Percentiles rank a stretch among this genome's conserved stretches.
phyloP scores from a whole-genome alignment of 2,329 filamentous ascomycete genomes.

The Didymellaceae sp. region DNA sequence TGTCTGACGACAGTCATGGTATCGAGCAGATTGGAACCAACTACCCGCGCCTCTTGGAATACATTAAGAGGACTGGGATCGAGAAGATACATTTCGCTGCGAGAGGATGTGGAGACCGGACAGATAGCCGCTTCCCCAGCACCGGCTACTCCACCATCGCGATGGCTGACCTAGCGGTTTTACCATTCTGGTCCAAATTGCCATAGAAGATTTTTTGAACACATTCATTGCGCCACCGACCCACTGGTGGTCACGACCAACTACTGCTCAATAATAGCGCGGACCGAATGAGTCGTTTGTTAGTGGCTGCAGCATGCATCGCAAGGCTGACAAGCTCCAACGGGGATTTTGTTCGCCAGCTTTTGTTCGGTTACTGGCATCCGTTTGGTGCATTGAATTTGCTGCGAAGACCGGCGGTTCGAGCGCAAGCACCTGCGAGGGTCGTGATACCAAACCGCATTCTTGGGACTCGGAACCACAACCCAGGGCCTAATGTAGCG shows the following conservation, averaged over 20 bases:
- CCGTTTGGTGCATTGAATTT: constrained; percentile 15
- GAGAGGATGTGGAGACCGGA: constrained; percentile 21
- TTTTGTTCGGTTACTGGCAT: neutral
- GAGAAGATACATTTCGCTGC: constrained; percentile 57
- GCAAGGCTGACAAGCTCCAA: constrained; percentile 1
- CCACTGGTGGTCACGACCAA: constrained; percentile 13
- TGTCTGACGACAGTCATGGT: constrained; percentile 95
- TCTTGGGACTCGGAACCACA: constrained; percentile 38
- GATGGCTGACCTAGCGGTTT: constrained; percentile 34
- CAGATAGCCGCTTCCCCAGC: constrained; percentile 44
- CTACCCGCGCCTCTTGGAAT: constrained; percentile 73
- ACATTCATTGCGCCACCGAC: constrained; percentile 13
- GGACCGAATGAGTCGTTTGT: neutral
- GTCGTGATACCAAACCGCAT: constrained; percentile 37
- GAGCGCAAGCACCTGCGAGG: constrained; percentile 32
- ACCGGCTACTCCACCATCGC: constrained; percentile 45
- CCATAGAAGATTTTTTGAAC: constrained; percentile 5
- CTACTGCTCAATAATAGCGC: constrained; percentile 15
- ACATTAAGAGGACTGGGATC: constrained; percentile 71
- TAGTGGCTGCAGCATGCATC: constrained; percentile 21
- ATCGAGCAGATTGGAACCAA: constrained; percentile 87
- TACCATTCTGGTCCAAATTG: constrained; percentile 39
- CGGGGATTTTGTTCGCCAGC: neutral
- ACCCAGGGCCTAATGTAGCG: constrained; percentile 27
- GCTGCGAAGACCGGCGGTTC: constrained; percentile 26